Evolutionary conservation across 2,329 filamentous ascomycete genomes (phyloP), one percentile per base, ranked within the genome.

Genomic region (Sclerotinia spermophila): DNA sequence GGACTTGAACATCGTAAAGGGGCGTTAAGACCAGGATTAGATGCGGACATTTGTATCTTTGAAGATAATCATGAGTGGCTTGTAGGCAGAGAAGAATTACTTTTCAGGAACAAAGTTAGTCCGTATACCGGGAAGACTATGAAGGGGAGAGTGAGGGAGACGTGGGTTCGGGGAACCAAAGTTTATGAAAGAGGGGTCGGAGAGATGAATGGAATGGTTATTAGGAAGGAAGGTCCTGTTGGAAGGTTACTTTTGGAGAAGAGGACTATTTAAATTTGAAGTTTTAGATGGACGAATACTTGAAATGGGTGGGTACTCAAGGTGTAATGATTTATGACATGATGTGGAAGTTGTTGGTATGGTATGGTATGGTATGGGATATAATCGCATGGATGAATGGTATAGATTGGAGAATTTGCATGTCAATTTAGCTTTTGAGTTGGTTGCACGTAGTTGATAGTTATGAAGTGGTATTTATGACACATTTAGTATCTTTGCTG

Each of bases 21-120:
- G n/a, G 90, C 90, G 67, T 82, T 97, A 55, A 86, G 85, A 71
- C 90, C 89, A 0, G 95, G 95, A 0, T 91, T 93, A 81, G 95
- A 98, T 81, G 95, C 91, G 0, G 95, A 98, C 79, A 86, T 98
- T 58, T 96, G 93, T 76, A 90, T 98, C 24, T 97, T 98, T 79
- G 95, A 98, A 79, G 93, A 97, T 73, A 82, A 85, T n/a, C 89
- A 88, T 33, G 86, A 87, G 75, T 99, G 95, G 86, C 86, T 89
- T 35, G 89, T 97, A 67, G 82, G 87, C 71, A 84, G 86, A 27
- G 89, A 87, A 72, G 93, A 93, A 65, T 97, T 99, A 94, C 86
- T 96, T 75, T 99, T 78, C 60, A 73, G 78, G 53, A 80, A 80
- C 70, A 80, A 79, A 69, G 77, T 79, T 11, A 76, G 71, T 68